Evolutionary conservation across 129 eudicot genomes (phyloP).

Genomic region (Chrysanthemum seticuspe): DNA sequence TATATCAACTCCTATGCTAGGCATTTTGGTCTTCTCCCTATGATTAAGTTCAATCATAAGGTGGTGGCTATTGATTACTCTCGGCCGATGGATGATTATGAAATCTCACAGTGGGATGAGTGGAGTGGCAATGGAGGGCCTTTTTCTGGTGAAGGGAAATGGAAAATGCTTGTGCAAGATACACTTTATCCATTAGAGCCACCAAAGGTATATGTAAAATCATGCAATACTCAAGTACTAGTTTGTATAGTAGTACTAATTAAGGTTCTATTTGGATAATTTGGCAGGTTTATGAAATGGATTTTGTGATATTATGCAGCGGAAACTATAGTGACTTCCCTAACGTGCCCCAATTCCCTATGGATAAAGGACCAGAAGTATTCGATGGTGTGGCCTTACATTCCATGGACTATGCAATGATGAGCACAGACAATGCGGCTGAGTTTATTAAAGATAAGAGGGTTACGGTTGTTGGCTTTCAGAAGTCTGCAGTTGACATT

Average conservation of each 20-base stretch:
- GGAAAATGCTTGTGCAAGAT: slow-evolving; percentile 39
- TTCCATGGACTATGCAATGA: slow-evolving; percentile 50
- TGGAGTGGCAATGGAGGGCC: slow-evolving; percentile 52
- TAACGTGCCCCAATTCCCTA: slow-evolving; percentile 45
- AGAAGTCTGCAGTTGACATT: slow-evolving; percentile 58
- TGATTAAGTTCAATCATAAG: slow-evolving; percentile 32
- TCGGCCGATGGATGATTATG: slow-evolving; percentile 19
- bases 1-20: slow-evolving; percentile 36
- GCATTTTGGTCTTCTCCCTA: slow-evolving; percentile 25
- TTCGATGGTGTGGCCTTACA: slow-evolving; percentile 50
- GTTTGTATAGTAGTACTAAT: not conserved
- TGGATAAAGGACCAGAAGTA: slow-evolving; percentile 35
- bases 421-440: slow-evolving; percentile 31
- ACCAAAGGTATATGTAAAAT: slow-evolving; percentile 27
- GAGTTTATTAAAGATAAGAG: slow-evolving; percentile 38
- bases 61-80: slow-evolving; percentile 38
- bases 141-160: slow-evolving; percentile 38
- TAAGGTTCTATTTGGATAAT: not conserved
- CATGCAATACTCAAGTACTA: no score
- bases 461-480: slow-evolving; percentile 52
- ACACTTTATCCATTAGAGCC: slow-evolving; percentile 16
- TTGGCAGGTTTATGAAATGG: slow-evolving; percentile 38
- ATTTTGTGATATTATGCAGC: slow-evolving; percentile 47
- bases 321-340: slow-evolving; percentile 53
- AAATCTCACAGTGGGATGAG: slow-evolving; percentile 24